phyloP scores from a whole-genome alignment of 2,329 filamentous ascomycete species.

The Talaromyces sp. region DNA sequence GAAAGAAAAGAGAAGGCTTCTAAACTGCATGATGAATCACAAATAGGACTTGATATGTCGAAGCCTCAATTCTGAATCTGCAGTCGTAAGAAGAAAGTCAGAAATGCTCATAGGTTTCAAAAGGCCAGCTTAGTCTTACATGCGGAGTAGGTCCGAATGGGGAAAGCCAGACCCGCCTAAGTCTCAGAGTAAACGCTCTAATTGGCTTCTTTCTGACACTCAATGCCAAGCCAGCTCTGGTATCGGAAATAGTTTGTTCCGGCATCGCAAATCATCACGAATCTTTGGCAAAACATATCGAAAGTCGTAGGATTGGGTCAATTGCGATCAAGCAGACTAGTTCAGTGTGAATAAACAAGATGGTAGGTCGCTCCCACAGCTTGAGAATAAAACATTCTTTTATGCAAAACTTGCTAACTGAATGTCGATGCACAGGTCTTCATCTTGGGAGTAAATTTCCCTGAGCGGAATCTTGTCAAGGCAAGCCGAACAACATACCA shows the following conservation, averaged over 20 bases:
- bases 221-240: background rate
- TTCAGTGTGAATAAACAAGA: slow-evolving; percentile 2
- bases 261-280: background rate
- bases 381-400: background rate
- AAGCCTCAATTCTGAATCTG: background rate
- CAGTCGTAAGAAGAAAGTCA: slow-evolving; percentile 20
- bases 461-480: slow-evolving; percentile 77
- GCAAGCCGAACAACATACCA: slow-evolving; percentile 47
- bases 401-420: background rate
- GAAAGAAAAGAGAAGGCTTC: slow-evolving; percentile 55
- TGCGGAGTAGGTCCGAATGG: slow-evolving; percentile 14
- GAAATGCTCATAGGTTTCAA: background rate
- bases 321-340: background rate
- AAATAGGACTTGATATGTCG: background rate
- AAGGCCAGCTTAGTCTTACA: slow-evolving; percentile 16
- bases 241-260: slow-evolving; percentile 35
- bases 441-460: slow-evolving; percentile 82
- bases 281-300: background rate
- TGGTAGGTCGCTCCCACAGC: background rate
- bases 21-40: slow-evolving; percentile 32
- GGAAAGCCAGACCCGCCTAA: slow-evolving; percentile 23
- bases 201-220: slow-evolving; percentile 3
- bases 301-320: background rate
- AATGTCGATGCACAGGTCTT: slow-evolving; percentile 60
- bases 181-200: slow-evolving; percentile 16